Evolutionary conservation across 352 stramenopile species (phyloP).

Genomic region (Pythium pyrilobum): DNA sequence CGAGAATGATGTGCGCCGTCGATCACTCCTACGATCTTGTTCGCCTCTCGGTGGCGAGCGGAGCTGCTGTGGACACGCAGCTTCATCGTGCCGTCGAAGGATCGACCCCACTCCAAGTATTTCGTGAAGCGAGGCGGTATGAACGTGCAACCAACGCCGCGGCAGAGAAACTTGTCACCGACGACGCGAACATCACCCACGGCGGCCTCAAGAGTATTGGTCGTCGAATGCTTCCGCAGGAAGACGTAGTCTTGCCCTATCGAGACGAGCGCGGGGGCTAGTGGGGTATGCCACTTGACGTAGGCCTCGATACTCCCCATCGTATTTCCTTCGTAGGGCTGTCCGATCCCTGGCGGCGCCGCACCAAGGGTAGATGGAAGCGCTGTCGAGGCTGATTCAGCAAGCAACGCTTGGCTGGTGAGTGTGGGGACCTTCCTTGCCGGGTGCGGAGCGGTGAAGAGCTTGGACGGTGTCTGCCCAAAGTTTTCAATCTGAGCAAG

Average conservation of each 20-base stretch:
- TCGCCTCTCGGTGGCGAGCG: constrained; percentile 46
- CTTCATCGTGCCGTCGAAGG: constrained; percentile 48
- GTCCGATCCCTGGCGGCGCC: constrained; percentile 12
- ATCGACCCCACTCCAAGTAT: constrained; percentile 58
- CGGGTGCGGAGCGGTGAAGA: constrained; percentile 68
- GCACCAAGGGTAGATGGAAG: too few species aligned
- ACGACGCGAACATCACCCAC: constrained; percentile 54
- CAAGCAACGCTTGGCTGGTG: not conserved
- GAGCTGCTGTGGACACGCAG: constrained; percentile 52
- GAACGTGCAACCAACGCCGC: constrained; percentile 39
- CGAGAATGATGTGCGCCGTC: constrained; percentile 52
- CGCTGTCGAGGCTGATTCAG: not conserved
- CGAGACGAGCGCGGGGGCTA: constrained; percentile 58
- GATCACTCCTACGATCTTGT: constrained; percentile 61
- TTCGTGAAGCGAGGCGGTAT: constrained; percentile 68
- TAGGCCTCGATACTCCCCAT: constrained; percentile 61
- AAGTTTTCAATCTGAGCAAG: constrained; percentile 91
- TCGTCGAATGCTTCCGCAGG: constrained; percentile 43
- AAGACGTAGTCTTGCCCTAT: constrained; percentile 80
- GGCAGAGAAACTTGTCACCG: constrained; percentile 61
- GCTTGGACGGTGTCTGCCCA: constrained; percentile 78
- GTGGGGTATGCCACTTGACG: constrained; percentile 69
- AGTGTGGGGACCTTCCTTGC: constrained; percentile 48
- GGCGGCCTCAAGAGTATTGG: constrained; percentile 31
- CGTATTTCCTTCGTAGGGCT: constrained; percentile 53